Evolutionary conservation across 441 rosid genomes (phyloP).

Genomic region (Viola pubescens): DNA sequence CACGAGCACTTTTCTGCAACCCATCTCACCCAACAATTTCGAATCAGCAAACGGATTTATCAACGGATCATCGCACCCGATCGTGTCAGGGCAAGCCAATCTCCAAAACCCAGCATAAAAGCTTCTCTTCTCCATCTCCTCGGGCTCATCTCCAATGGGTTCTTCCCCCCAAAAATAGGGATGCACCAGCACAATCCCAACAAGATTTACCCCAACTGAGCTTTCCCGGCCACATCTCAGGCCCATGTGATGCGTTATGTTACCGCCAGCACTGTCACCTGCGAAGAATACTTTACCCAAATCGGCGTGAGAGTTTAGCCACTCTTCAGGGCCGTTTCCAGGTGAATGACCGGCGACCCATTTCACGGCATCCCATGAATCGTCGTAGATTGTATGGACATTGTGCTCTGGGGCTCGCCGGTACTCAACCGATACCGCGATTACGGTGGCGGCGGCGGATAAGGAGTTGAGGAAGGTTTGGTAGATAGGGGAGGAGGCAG

Average conservation of each 20-base stretch:
- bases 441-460: constrained; percentile 9
- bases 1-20: no score
- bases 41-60: constrained; percentile 28
- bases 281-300: constrained; percentile 16
- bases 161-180: constrained; percentile 39
- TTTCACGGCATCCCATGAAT: constrained; percentile 20
- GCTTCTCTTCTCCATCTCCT: constrained; percentile 5
- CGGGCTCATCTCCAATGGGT: constrained; percentile 31
- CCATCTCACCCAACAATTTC: no score
- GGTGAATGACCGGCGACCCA: constrained; percentile 21
- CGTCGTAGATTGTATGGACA: constrained; percentile 19
- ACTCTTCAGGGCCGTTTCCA: constrained; percentile 17
- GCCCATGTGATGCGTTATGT: constrained; percentile 30
- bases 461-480: constrained; percentile 3
- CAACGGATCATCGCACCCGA: background rate
- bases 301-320: constrained; percentile 19
- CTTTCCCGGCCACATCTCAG: constrained; percentile 17
- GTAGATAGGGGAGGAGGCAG: constrained; percentile 5
- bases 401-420: constrained; percentile 22
- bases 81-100: no score
- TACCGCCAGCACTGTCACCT: constrained; percentile 40
- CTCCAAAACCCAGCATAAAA: background rate
- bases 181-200: constrained; percentile 29
- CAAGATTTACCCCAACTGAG: constrained; percentile 10
- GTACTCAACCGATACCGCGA: constrained; percentile 16